Evolutionary conservation across 306 rosid species (phyloP), one percentile per base, ranked within the genome.

Genomic region (Cucurbita moschata): DNA sequence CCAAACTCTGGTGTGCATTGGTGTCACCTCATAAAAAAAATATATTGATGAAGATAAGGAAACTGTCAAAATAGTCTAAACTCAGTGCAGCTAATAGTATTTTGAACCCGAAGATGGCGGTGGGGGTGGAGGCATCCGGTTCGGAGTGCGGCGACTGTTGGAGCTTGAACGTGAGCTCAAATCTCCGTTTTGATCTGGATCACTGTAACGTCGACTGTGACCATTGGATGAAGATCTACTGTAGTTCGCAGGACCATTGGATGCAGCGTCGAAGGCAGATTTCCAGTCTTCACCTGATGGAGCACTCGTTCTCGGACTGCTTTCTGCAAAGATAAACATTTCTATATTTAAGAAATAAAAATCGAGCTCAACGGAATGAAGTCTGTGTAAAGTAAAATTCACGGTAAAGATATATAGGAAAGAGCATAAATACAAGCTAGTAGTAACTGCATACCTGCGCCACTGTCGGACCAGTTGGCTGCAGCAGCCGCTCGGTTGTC

Each of bases 181-280:
- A 19, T 93, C 97, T 39, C 97, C 98, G 67, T 90, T 93, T 82
- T 93, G 97, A 43, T 88, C 85, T 60, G 90, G 86, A 75, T 90
- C 98, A 23, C 88, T 86, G 74, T 79, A 74, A 72, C 86, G 91
- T 52, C 98, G 85, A 73, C 86, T 87, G 76, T 93, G 96, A 71
- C 96, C 98, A 35, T 90, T 90, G 43, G 96, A 92, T 55, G 83
- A 81, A 47, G 96, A 88, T 78, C 87, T 83, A 64, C 14, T 57
- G 61, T 66, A 83, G 77, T 86, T 80, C 51, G 76, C 81, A 21
- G 93, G 79, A 58, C 93, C 93, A 58, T 85, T 88, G 46, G 97
- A 86, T n/a, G 97, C 96, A 15, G 96, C 90, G 73, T 93, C 97
- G 67, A 93, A 93, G 51, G 98, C 98, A 54, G 88, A 80, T 81